Base-by-base conservation (phyloP, 345 rosid species). In the Populus pruinosa region DNA sequence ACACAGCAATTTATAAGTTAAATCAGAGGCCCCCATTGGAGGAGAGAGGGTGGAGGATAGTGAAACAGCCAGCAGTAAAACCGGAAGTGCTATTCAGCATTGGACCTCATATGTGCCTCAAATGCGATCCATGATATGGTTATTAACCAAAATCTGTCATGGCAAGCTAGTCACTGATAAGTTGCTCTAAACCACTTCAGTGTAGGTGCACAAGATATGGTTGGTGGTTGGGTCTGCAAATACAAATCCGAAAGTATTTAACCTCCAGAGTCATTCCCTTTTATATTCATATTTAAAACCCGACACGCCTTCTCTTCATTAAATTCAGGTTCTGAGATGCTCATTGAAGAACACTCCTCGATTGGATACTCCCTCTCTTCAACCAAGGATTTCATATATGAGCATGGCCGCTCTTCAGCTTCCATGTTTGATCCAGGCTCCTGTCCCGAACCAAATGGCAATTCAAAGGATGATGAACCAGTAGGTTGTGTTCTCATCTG, bases 401-500 rank as follows among this genome's bases (percentile, higher is more conserved):
- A 74, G 84, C 97, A 89, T 39, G 87, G 83, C 55, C 81, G 83
- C 74, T 90, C 97, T 74, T 91, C 96, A 43, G 85, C 81, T 21
- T 91, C 94, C 59, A 85, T 82, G 78, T 75, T 85, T 49, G 80
- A 77, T 36, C 61, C 80, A 47, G 87, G 75, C 77, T 88, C 96
- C n/a, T 91, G 89, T 36, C 80, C 89, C 5, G 90, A 81, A 67
- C 82, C 87, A 82, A 75, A 80, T 2, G 89, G 83, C 77, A 83
- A 78, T 70, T 88, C 93, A 76, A 75, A 83, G 1, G 87, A 70
- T 17, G 89, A 75, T 33, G 77, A 66, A 65, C 86, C 83, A 25
- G 87, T 80, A 39, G 99, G 95, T 38, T 94, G 95, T 33, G 95
- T 80, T 83, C 97, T 94, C 94, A 96, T 92, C 84, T 96, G 97